These are phyloP conservation scores for Yarrowia sp. DNA, from an alignment of 805 yeast genomes.

Conservation along the genomic window DNA sequence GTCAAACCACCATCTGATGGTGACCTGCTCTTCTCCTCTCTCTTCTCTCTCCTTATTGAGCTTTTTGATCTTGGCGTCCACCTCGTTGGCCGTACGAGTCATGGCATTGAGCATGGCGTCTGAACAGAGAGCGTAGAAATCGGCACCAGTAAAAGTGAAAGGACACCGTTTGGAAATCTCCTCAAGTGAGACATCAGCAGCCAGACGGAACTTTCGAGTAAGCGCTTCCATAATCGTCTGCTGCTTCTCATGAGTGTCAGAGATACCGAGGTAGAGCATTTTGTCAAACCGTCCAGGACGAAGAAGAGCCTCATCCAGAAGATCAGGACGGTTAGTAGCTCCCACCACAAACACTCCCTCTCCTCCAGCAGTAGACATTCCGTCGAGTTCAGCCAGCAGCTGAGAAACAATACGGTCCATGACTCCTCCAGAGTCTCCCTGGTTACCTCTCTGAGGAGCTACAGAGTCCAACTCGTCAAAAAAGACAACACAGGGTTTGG, in stretches of 20 bases:
- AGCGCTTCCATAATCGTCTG: constrained; percentile 80
- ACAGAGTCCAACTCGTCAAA: constrained; percentile 97
- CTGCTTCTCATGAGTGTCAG: constrained; percentile 89
- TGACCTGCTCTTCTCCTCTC: constrained; percentile 44
- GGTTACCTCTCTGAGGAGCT: constrained; percentile 97
- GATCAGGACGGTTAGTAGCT: constrained; percentile 97
- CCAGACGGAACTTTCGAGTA: constrained; percentile 68
- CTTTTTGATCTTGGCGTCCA: constrained; percentile 59
- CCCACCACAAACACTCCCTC: constrained; percentile 97
- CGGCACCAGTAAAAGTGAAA: constrained; percentile 95
- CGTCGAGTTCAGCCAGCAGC: constrained; percentile 89
- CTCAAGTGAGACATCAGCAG: constrained; percentile 56
- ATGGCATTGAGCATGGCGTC: constrained; percentile 96
- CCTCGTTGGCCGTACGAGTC: constrained; percentile 80
- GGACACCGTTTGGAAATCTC: constrained; percentile 70
- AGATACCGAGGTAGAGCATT: constrained; percentile 87
- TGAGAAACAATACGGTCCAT: constrained; percentile 99
- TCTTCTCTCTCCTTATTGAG: constrained; percentile 45
- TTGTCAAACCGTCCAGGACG: constrained; percentile 96
- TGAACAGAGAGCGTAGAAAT: constrained; percentile 91
- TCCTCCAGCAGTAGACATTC: constrained; percentile 79
- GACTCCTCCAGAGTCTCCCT: constrained; percentile 98
- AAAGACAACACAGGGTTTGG: constrained; percentile 95
- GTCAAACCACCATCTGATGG: constrained; percentile 89
- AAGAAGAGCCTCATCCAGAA: constrained; percentile 87